Base-by-base conservation (phyloP, 1,284 basidiomycete species). In the Agaricales sp. region DNA sequence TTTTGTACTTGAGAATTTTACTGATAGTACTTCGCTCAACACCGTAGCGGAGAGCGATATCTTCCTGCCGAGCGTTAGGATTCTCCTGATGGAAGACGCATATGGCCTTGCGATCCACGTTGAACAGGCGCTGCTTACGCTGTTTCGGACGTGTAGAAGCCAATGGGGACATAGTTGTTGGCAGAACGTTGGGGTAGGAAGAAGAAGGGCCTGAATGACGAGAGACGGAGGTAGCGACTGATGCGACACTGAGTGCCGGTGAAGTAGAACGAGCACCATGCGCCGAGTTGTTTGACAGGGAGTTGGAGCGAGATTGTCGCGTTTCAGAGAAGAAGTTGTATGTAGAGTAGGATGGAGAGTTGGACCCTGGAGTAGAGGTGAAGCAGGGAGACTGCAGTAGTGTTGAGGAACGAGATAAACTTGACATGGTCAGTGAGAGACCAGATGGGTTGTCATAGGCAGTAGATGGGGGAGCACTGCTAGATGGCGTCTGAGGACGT, bases 21-120 rank as follows among this genome's bases (percentile, higher is more conserved):
- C 85, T 89, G 60, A 94, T 87, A n/a, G 91, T 94, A 64, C 87
- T 92, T 46, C 92, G 81, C 62, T 94, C 92, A 49, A 93, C 85
- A 48, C 78, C 78, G 61, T 85, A 94, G 37, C 69, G 65, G 11
- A 67, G 65, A 1, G 86, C 91, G 57, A 93, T 89, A 58, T 89
- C 85, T 59, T 92, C 87, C 62, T 92, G 89, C 51, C 82, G 74
- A 18, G 76, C 71, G 51, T 75, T 74, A 0, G 83, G 83, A 57
- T 87, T 68, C 2, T 78, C 66, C 46, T 72, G 64, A 56, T 80
- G 75, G 64, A 79, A 82, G 39, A 77, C 57, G 59, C 90, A 92
- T 47, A 93, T 92, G n/a, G 71, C 68, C 60, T 82, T 83, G 54
- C 87, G 79, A 59, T 89, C 84, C 39, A 74, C 67, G 58, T 86